Base-by-base conservation (phyloP, 2,329 filamentous ascomycete species). In the Fusarium humuli region DNA sequence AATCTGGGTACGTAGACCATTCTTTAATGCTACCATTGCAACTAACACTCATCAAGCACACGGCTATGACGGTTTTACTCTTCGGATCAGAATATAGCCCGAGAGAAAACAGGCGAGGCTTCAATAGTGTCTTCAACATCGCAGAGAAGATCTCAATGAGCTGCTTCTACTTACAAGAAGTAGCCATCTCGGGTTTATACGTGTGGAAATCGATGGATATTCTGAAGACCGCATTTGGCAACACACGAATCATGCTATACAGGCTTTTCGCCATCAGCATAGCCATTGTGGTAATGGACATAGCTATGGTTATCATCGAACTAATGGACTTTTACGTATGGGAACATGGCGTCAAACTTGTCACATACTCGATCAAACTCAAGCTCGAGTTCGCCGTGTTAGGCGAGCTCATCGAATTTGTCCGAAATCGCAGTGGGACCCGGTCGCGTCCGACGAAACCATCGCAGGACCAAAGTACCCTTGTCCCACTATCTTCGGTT, bases 31-130 rank as follows among this genome's bases (percentile, higher is more conserved):
- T 1, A 7, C 10, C 13, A 1, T 27, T 2, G 2, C 5, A n/a
- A 13, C 49, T 69, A 3, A 69, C 12, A 13, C 2, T 1, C 2
- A 9, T 7, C 2, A 9, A 69, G 66, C 86, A 90, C 68, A 77
- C 85, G 0, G 84, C 84, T 1, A 88, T 86, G 13, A 86, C 84
- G 0, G 80, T 90, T 2, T 16, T 67, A 0, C 44, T 69, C 3
- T 70, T 62, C 9, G 67, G 52, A 4, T 62, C 61, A n/a, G 46
- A 56, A 2, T 65, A 67, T 0, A 72, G 61, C 2, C 56, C 57
- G 0, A 22, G 9, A 0, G 44, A 68, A 0, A 71, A 47, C 11
- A 54, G 47, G n/a, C 13, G 12, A 0, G 59, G 67, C 4, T 64
- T 65, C 9, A 71, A 57, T 1, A 32, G 16, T 57, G 49, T 59